A percentile compares a stretch with the other conserved stretches of the same genome.
phyloP scores from a whole-genome alignment of 305 asterid genomes.

The Solanum hybrid region DNA sequence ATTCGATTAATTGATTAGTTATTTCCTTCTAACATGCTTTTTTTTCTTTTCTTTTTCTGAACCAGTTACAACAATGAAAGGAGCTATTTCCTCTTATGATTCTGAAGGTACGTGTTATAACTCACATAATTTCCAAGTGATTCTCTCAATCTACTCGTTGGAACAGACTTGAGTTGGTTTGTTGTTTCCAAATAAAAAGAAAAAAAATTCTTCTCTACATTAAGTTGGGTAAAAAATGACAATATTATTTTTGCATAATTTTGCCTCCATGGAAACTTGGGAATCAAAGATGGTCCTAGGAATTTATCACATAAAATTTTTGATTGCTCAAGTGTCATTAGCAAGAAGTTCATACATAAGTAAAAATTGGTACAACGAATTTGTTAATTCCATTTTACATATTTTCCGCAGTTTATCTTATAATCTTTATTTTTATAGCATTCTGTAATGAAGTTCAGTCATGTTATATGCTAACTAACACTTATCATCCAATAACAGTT shows the following conservation, averaged over 20 bases:
- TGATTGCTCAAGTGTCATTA: background rate
- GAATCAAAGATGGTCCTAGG: background rate
- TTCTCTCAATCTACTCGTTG: background rate
- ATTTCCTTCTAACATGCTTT: background rate
- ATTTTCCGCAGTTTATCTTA: background rate
- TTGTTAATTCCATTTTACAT: background rate
- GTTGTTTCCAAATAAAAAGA: background rate
- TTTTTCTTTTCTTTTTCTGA: too few species aligned
- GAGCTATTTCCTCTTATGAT: conserved; percentile 13
- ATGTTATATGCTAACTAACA: background rate
- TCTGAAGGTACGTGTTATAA: conserved; percentile 31
- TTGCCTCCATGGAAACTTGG: background rate
- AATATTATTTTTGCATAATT: background rate
- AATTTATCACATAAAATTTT: background rate
- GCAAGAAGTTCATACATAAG: background rate
- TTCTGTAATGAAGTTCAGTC: background rate
- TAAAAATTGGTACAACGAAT: background rate
- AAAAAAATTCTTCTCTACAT: background rate
- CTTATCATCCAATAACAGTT: background rate
- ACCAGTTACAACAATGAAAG: conserved; percentile 18
- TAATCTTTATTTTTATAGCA: background rate
- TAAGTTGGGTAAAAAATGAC: background rate
- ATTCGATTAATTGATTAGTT: background rate
- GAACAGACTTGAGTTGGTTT: background rate
- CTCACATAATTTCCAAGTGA: background rate